phyloP scores from a whole-genome alignment of 2,329 filamentous ascomycete species.

The Dactylellina drechsleri region DNA sequence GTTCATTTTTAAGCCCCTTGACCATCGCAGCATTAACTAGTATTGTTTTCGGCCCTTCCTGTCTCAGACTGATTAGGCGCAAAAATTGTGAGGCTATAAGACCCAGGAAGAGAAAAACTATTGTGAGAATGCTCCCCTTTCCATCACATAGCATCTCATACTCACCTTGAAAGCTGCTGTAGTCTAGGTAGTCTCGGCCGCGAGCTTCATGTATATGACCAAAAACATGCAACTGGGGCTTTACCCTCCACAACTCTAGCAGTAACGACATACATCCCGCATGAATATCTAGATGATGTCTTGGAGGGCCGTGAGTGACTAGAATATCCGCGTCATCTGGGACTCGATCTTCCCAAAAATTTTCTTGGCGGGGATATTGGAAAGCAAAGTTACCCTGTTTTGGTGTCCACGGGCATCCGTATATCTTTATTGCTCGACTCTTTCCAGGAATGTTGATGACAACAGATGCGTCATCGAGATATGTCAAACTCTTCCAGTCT shows the following conservation, averaged over 20 bases:
- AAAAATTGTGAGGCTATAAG: conserved; percentile 1
- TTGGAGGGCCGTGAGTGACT: conserved; percentile 82
- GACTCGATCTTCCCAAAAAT: conserved; percentile 78
- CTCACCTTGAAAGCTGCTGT: conserved; percentile 76
- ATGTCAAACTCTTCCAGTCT: conserved; percentile 75
- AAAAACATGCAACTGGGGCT: conserved; percentile 81
- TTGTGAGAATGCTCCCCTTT: background rate
- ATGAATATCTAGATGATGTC: conserved; percentile 74
- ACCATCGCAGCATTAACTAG: conserved; percentile 43
- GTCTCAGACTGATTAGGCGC: background rate
- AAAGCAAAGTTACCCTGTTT: conserved; percentile 75
- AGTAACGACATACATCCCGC: conserved; percentile 78
- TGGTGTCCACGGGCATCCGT: conserved; percentile 84
- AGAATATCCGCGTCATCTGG: conserved; percentile 79
- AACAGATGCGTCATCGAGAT: conserved; percentile 76
- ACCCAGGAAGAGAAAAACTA: conserved; percentile 4
- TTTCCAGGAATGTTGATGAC: conserved; percentile 70
- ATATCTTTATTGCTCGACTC: conserved; percentile 71
- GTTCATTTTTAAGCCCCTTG: conserved; percentile 24
- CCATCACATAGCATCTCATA: conserved; percentile 73
- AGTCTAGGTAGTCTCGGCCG: conserved; percentile 76
- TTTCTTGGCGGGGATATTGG: conserved; percentile 73
- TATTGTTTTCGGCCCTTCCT: conserved; percentile 1
- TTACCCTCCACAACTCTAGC: conserved; percentile 77
- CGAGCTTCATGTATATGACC: conserved; percentile 84